Conservation (phyloP, 108 stramenopile species). For the Skeletonema grethae region DNA sequence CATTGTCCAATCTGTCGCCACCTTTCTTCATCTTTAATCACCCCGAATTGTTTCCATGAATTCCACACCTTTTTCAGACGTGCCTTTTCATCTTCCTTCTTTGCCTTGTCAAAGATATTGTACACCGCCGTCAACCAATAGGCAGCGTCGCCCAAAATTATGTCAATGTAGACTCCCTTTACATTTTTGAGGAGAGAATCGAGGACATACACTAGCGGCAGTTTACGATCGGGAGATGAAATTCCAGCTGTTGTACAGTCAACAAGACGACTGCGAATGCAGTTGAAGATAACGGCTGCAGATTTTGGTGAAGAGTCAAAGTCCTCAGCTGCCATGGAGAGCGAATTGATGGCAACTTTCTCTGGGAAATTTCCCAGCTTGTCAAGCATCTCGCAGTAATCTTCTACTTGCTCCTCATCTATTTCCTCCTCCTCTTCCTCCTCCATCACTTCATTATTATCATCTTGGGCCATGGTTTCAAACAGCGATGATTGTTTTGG, state of each 20-base stretch:
- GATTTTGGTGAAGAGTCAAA: constrained; percentile 55
- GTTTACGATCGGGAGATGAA: constrained; percentile 50
- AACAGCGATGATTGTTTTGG: no score
- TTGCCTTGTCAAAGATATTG: constrained; percentile 49
- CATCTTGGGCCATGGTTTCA: background rate
- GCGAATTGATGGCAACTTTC: constrained; percentile 79
- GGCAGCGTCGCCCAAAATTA: constrained; percentile 72
- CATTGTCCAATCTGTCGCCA: constrained; percentile 74
- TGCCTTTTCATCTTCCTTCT: constrained; percentile 39
- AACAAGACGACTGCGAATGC: constrained; percentile 68
- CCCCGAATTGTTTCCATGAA: constrained; percentile 66
- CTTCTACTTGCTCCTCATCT: constrained; percentile 78
- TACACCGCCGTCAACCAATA: constrained; percentile 75
- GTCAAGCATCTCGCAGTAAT: constrained; percentile 76
- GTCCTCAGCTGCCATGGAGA: constrained; percentile 87
- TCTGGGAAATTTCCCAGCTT: constrained; percentile 74
- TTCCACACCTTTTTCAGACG: constrained; percentile 81
- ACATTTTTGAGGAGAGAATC: constrained; percentile 87
- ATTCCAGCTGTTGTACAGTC: constrained; percentile 15
- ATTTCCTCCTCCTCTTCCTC: constrained; percentile 46
- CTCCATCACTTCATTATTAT: background rate
- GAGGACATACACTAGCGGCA: constrained; percentile 79
- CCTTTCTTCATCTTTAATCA: constrained; percentile 52
- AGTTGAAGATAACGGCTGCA: constrained; percentile 62
- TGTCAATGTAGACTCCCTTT: constrained; percentile 64